Evolutionary conservation across 371 early-diverging fungal species (phyloP), one percentile per base, ranked within the genome.

Genomic region (Dentiscutata heterogama): DNA sequence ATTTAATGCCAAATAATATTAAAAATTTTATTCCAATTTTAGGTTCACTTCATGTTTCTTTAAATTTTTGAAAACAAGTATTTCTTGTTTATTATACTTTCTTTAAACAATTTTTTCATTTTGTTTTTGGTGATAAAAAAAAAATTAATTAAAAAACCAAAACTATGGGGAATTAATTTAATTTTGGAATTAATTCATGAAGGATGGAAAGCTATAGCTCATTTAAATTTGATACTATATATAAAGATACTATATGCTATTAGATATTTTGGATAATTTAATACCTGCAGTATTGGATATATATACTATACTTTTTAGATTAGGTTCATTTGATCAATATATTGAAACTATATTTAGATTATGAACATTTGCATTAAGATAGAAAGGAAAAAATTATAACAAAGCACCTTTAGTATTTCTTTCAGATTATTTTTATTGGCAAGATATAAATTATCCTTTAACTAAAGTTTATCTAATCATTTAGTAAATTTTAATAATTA

Each of bases 341-440:
- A 70, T 25, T 39, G 11, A 67, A 39, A 39, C 39, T 3, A 6
- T 67, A 31, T 67, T 29, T 39, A 14, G 31, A 42, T 8, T 78
- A 78, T 78, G 64, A 51, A 27, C 2, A 16, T 31, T 78, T 27
- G n/a, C 63, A 10, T 20, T 18, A 10, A 22, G 78, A 78, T 63
- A n/a, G 27, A 50, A 50, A 78, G 0, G 78, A 13, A 78, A 56
- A 78, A 78, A 78, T 51, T 78, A 78, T 78, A 20, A 71, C 16
- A 71, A 71, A 51, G 13, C 27, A 10, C 46, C 27, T 8, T 25
- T 71, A 13, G 22, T 64, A 27, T 78, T 78, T 64, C 64, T 78
- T 63, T 78, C 78, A 42, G 64, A 78, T 56, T 42, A 42, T 42
- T 42, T 42, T 42, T 42, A 42, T 42, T 42, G 46, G 46, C 2